Base-by-base conservation (phyloP, 164 flowering plant species). In the Sextonia rubra region DNA sequence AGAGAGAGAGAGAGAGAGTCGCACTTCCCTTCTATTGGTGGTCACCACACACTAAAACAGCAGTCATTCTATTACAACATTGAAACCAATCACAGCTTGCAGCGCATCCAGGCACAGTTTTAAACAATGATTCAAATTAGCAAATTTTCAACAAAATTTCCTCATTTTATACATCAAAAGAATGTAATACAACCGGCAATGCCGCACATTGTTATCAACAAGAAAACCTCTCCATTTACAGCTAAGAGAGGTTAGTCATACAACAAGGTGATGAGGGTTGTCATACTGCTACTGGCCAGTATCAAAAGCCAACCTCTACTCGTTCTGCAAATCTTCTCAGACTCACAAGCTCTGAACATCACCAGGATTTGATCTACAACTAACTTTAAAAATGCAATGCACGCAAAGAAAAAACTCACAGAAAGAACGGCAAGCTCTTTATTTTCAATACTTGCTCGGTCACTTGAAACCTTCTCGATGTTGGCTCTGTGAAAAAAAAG, bases 221-320 rank as follows among this genome's bases (percentile, higher is more conserved):
- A 3, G 58, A 52, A 1, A 15, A 52, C 58, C 58, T 17, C 58
- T 20, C 63, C 25, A 58, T 9, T 29, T 17, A 47, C 68, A 15
- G 68, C 68, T 15, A 9, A 48, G 47, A 29, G 26, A n/a, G 60
- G 26, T 71, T 82, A 82, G 63, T 77, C 73, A 60, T 83, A 83
- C 56, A 86, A 69, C 37, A 90, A 81, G 65, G 84, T 70, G n/a
- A 88, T 80, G 75, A 86, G 73, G 30, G 86, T 69, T 55, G 82
- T 83, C 70, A 89, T 73, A 32, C 85, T 72, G 76, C 91, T 83
- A 82, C 86, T 85, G 22, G 83, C 66, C 71, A 90, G 79, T 37
- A 90, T 78, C 73, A 87, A 74, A 68, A 83, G 65, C 92, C 95
- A 92, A 61, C 91, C 89, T 68, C 83, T 79, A 73, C 80, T 83